Conservation (phyloP, 768 basidiomycete genomes). For the Porphyrellus cyaneotinctus region DNA sequence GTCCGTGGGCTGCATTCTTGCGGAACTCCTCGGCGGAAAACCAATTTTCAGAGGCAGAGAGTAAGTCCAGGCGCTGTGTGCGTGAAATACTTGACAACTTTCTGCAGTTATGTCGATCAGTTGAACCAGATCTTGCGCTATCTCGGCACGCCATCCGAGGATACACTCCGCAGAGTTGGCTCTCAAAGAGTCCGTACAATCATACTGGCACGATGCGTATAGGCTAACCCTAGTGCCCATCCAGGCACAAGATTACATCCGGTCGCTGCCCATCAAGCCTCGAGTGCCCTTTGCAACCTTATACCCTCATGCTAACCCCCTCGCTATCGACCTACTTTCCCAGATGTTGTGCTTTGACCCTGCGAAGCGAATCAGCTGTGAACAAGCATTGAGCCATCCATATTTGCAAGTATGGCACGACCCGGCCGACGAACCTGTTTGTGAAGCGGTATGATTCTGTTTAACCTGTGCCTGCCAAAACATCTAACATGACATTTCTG, state of each 20-base stretch:
- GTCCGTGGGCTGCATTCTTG: constrained; percentile 94
- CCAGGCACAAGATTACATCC: constrained; percentile 96
- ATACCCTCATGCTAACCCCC: constrained; percentile 91
- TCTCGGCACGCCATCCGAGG: constrained; percentile 96
- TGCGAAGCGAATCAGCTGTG: constrained; percentile 92
- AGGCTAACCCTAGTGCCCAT: constrained; percentile 6
- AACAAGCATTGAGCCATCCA: constrained; percentile 91
- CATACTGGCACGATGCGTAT: background rate
- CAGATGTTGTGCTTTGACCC: constrained; percentile 96
- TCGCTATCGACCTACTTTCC: constrained; percentile 88
- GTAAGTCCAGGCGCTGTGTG: constrained; percentile 42
- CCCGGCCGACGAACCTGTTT: constrained; percentile 88
- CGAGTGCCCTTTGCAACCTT: constrained; percentile 87
- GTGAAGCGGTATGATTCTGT: constrained; percentile 56
- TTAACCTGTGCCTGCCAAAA: background rate
- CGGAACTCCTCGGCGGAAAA: constrained; percentile 88
- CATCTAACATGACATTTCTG: background rate
- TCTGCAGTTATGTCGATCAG: constrained; percentile 88
- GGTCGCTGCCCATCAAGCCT: constrained; percentile 95
- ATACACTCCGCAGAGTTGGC: constrained; percentile 92
- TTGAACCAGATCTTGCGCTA: constrained; percentile 97
- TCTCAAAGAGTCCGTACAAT: constrained; percentile 71
- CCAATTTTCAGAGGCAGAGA: constrained; percentile 97
- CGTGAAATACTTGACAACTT: background rate
- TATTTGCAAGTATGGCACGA: constrained; percentile 98